Evolutionary conservation across 371 early-diverging fungal genomes (phyloP).

Genomic region (Rhizomucor pusillus): DNA sequence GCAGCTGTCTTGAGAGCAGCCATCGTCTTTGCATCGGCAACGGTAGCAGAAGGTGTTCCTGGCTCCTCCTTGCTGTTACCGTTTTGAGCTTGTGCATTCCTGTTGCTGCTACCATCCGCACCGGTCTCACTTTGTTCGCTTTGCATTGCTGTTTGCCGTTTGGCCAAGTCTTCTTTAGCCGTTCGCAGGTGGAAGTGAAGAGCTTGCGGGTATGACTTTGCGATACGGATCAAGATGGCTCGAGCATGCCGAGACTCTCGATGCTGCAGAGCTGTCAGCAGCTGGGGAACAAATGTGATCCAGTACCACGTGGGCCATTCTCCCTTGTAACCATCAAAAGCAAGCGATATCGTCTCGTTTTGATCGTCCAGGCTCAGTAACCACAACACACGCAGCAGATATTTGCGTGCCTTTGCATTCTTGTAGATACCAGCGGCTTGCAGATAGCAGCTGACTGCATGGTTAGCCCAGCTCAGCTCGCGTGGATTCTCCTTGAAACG

Average conservation of each 20-base stretch:
- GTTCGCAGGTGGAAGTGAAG: slow-evolving; percentile 94
- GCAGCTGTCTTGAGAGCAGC: slow-evolving; percentile 12
- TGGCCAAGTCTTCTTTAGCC: slow-evolving; percentile 85
- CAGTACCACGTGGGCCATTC: slow-evolving; percentile 96
- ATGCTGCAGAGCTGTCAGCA: slow-evolving; percentile 75
- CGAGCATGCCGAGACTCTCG: slow-evolving; percentile 81
- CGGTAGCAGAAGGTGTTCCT: slow-evolving; percentile 12
- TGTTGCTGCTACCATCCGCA: not conserved
- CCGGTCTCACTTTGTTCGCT: not conserved
- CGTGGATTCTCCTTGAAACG: slow-evolving; percentile 81
- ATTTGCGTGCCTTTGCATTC: slow-evolving; percentile 85
- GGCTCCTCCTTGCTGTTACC: slow-evolving; percentile 4
- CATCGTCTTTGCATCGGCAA: slow-evolving; percentile 11
- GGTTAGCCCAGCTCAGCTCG: slow-evolving; percentile 81
- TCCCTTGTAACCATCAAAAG: slow-evolving; percentile 87
- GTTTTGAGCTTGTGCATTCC: not conserved
- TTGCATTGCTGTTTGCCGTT: slow-evolving; percentile 31
- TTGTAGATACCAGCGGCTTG: slow-evolving; percentile 93
- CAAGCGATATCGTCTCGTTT: slow-evolving; percentile 70
- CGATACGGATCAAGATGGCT: slow-evolving; percentile 86
- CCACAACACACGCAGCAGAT: slow-evolving; percentile 91
- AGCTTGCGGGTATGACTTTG: slow-evolving; percentile 96
- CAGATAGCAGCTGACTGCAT: slow-evolving; percentile 96
- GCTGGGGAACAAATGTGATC: slow-evolving; percentile 97
- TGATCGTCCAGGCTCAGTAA: slow-evolving; percentile 88